A percentile compares a stretch with the other conserved stretches of the same genome.
These are phyloP conservation scores for Ceratocystis lukuohia DNA, from an alignment of 2,329 filamentous ascomycete species.

Conservation along the genomic window DNA sequence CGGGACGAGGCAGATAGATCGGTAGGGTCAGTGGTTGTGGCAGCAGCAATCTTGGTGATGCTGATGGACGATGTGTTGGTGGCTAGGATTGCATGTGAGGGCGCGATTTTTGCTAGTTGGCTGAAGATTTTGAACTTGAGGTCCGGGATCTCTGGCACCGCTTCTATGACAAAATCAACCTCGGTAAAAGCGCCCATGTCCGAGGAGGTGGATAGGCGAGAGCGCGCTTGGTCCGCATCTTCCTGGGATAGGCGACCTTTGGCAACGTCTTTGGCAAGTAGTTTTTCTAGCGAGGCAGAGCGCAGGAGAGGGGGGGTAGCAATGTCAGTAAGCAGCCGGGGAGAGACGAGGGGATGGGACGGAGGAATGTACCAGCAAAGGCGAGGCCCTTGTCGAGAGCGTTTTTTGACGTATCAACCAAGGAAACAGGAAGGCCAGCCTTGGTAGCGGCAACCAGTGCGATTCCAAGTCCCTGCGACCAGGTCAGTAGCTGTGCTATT, in stretches of 20 bases:
- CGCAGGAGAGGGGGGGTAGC: neutral
- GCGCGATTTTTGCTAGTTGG: slow-evolving; percentile 66
- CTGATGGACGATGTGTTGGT: slow-evolving; percentile 99
- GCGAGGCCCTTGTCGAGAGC: slow-evolving; percentile 79
- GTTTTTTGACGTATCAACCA: slow-evolving; percentile 73
- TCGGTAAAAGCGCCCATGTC: slow-evolving; percentile 62
- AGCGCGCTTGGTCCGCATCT: slow-evolving; percentile 59
- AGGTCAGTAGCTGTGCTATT: slow-evolving; percentile 17
- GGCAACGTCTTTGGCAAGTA: slow-evolving; percentile 80
- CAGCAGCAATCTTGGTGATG: slow-evolving; percentile 87
- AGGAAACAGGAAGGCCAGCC: slow-evolving; percentile 67
- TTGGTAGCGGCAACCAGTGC: slow-evolving; percentile 82
- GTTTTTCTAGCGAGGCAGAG: slow-evolving; percentile 50
- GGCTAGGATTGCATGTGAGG: slow-evolving; percentile 75
- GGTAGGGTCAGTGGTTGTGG: slow-evolving; percentile 63
- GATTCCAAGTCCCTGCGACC: slow-evolving; percentile 71
- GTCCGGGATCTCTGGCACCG: slow-evolving; percentile 79
- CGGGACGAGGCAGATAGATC: slow-evolving; percentile 72
- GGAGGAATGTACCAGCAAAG: slow-evolving; percentile 56
- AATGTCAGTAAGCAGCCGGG: neutral
- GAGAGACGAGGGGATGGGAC: neutral
- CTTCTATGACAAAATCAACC: slow-evolving; percentile 97
- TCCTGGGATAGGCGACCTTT: slow-evolving; percentile 77
- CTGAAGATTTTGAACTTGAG: slow-evolving; percentile 83
- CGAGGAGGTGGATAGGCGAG: slow-evolving; percentile 55